Base-by-base conservation (phyloP, 306 rosid genomes). In the Mucuna pruriens region DNA sequence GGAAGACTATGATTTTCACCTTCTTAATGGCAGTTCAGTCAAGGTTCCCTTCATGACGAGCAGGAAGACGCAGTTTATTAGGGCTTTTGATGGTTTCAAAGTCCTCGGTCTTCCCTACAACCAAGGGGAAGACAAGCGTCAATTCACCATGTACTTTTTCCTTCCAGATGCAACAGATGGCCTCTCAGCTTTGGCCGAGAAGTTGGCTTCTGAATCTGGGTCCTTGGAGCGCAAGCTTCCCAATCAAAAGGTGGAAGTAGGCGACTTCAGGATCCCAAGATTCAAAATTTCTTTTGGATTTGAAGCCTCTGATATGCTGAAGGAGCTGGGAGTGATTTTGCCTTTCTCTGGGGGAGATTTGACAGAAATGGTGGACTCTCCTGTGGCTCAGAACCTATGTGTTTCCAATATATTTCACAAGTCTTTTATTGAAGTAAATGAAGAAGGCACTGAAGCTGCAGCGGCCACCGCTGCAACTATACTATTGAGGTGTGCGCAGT, bases 371-470 rank as follows among this genome's bases (percentile, higher is more conserved):
- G 92, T 90, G 80, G 97, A 93, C 72, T 89, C 95, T 8, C 75
- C 75, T 15, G 60, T 29, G 2, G 86, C 85, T 52, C 61, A 80
- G 77, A 67, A 54, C 25, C 90, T 92, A 0, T 78, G 38, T 54
- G 97, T 93, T 54, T 89, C 95, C 15, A 34, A 75, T 63, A 87
- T 93, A 69, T 86, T 73, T 74, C 94, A 93, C 2, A 89, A 89
- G 76, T 85, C 97, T 10, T 91, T 89, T 79, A 85, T 95, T 62
- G 92, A 93, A 90, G 97, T 95, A 25, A 90, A 95, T 2, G 99
- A 95, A 85, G 89, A 88, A 89, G 96, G 97, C 73, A 90, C 97
- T 20, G 92, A 91, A 86, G 98, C 99, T 26, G 98, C 93, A 3
- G 94, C 91, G 22, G 93, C 88, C 34, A 80, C 87, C 7, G 91